Conservation (phyloP, 768 basidiomycete genomes). For the Lentinus tigrinus region DNA sequence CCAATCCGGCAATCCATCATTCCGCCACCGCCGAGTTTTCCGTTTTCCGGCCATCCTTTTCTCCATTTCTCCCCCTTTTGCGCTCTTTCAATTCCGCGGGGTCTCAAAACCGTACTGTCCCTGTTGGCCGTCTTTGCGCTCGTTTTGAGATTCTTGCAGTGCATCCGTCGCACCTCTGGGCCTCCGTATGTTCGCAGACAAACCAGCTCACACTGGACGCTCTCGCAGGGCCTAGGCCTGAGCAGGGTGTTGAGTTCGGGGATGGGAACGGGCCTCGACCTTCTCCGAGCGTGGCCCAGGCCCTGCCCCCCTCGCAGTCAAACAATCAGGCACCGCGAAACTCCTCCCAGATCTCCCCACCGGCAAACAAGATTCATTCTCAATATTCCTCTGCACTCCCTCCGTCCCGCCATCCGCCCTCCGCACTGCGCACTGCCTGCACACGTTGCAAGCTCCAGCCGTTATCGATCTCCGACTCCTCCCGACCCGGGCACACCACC, state of each 20-base stretch:
- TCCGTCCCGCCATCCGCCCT: conserved; percentile 1
- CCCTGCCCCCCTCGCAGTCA: conserved; percentile 15
- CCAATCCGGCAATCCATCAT: background rate
- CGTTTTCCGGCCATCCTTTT: background rate
- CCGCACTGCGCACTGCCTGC: too few species aligned
- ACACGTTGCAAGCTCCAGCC: conserved; percentile 11
- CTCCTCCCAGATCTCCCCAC: conserved; percentile 2
- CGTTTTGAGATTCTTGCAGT: background rate
- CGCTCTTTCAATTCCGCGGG: background rate
- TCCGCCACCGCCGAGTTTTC: background rate
- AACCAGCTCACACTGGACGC: conserved; percentile 1
- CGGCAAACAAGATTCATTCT: background rate
- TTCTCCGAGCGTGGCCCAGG: conserved; percentile 1
- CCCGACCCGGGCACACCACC: background rate
- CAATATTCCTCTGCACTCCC: background rate
- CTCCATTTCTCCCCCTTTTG: background rate
- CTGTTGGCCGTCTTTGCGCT: background rate
- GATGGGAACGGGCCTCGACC: conserved; percentile 2
- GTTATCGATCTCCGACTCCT: conserved; percentile 15
- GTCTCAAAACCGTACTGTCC: background rate
- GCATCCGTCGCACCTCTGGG: background rate
- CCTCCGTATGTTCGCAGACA: background rate
- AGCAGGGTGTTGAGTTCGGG: background rate
- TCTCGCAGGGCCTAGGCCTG: background rate
- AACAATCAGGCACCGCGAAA: conserved; percentile 15